Base-by-base conservation (phyloP, 1,284 basidiomycete genomes). In the Singerocomus rubriflavus region DNA sequence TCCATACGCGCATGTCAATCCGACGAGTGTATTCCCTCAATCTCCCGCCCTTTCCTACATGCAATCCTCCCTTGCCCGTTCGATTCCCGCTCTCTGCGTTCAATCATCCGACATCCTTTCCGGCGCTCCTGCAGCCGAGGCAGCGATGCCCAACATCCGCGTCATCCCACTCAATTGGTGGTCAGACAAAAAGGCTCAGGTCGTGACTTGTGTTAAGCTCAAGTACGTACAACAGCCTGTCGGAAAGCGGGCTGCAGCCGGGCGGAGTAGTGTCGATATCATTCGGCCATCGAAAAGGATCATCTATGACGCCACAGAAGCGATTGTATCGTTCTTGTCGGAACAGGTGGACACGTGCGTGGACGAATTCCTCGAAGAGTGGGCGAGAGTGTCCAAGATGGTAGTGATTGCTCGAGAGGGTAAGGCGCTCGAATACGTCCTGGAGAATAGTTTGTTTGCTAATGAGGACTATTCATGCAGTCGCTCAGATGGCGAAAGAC, bases 101-200 rank as follows among this genome's bases (percentile, higher is more conserved):
- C 82, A 88, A 57, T 88, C 92, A 0, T 75, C 80, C 17, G 82
- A 92, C 56, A 85, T 96, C 42, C 75, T 94, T 27, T 84, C 85
- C 0, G 88, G 85, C 12, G 87, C 87, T 1, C 84, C 86, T 4
- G 88, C 90, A 2, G 86, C 85, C n/a, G 89, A 92, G 62, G 90
- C 91, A 4, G 91, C 91, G 7, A 90, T 92, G 84, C 86, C 88
- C 6, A 93, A 93, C 64, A 91, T 96, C 46, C 86, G 86, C 38
- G 82, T 97, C 46, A 86, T 91, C 54, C 86, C 93, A 5, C 76
- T 91, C 26, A 86, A 93, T 58, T 96, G 93, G 93, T 94, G 93
- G 91, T 86, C 86, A 29, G 82, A 84, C 40, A 79, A 83, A 54
- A 81, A 80, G 53, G 84, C 84, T 1, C 73, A 88, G 75, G 88